Base-by-base conservation (phyloP, 345 rosid species). In the Gossypium herbaceum region DNA sequence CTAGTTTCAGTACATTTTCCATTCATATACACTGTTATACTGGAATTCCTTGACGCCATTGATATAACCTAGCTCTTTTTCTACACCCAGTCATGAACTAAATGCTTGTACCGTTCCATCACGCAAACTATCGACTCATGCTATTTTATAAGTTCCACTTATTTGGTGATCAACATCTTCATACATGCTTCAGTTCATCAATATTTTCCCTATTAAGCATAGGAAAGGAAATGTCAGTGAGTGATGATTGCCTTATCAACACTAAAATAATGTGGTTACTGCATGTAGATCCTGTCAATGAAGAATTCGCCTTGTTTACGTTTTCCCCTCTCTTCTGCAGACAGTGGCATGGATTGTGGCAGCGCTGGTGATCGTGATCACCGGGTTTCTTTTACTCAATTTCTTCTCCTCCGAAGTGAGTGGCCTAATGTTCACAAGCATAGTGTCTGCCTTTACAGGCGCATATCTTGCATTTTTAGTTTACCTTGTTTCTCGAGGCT, bases 291-390 rank as follows among this genome's bases (percentile, higher is more conserved):
- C 45, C 54, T 57, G 4, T 12, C 10, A 51, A 7, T 11, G 9
- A 12, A 24, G 16, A 7, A 7, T 20, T 19, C 58, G 69, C 50
- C 54, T 27, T 62, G 34, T 68, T 50, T 39, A 75, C 5, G 4
- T 8, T 77, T 17, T 25, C 41, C 25, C 12, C 51, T 60, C 58
- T 12, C 58, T 12, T 75, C 45, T 55, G 79, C 86, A 94, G 98
- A 77, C 81, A 20, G 68, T 84, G 24, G 80, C 98, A 4, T 94
- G 98, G 98, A 81, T 91, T 0, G 94, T 94, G 72, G 93, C 97
- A 58, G 88, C 56, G 3, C 78, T 94, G 34, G 98, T 94, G 86
- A 94, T 94, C 0, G 76, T 88, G 74, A 94, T 94, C 77, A 94
- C 93, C 15, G 96, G 93, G 4, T 93, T 93, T 78, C 96, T 94